Evolutionary conservation across 2,329 filamentous ascomycete species (phyloP).

Genomic region (Neofusicoccum umdonicola): DNA sequence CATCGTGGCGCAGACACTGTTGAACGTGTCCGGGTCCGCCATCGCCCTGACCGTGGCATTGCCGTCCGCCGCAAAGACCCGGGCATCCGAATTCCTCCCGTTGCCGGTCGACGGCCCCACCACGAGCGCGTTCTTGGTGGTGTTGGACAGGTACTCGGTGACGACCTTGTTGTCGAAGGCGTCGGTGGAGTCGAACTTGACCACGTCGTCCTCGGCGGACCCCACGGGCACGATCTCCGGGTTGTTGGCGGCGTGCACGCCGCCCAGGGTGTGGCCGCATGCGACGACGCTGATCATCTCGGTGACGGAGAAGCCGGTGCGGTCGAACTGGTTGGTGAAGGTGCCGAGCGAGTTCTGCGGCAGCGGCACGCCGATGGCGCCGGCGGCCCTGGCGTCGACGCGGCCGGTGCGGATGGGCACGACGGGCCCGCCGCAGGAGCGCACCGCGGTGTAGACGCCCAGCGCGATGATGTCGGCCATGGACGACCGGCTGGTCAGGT

Average conservation of each 20-base stretch:
- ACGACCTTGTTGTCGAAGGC: slow-evolving; percentile 58
- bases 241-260: slow-evolving; percentile 57
- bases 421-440: slow-evolving; percentile 58
- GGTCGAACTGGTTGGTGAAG: slow-evolving; percentile 55
- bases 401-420: slow-evolving; percentile 56
- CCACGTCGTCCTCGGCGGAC: slow-evolving; percentile 44
- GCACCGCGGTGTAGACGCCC: slow-evolving; percentile 58
- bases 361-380: slow-evolving; percentile 55
- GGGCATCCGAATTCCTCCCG: slow-evolving; percentile 54
- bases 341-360: slow-evolving; percentile 55
- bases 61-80: slow-evolving; percentile 55
- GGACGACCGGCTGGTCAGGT: slow-evolving; percentile 51
- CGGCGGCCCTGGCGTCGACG: slow-evolving; percentile 52
- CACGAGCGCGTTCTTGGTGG: slow-evolving; percentile 55
- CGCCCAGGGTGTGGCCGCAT: slow-evolving; percentile 62
- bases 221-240: slow-evolving; percentile 52
- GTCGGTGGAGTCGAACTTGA: slow-evolving; percentile 49
- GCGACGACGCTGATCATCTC: slow-evolving; percentile 62
- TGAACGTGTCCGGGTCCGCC: slow-evolving; percentile 47
- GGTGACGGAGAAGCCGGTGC: slow-evolving; percentile 56
- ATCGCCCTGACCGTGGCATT: slow-evolving; percentile 56
- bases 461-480: slow-evolving; percentile 59
- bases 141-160: slow-evolving; percentile 56
- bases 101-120: slow-evolving; percentile 49
- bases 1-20: slow-evolving; percentile 49